A percentile compares a stretch with the other conserved stretches of the same genome.
Evolutionary conservation across 106 monocot genomes (phyloP).

Genomic region (Apostasia ramifera): DNA sequence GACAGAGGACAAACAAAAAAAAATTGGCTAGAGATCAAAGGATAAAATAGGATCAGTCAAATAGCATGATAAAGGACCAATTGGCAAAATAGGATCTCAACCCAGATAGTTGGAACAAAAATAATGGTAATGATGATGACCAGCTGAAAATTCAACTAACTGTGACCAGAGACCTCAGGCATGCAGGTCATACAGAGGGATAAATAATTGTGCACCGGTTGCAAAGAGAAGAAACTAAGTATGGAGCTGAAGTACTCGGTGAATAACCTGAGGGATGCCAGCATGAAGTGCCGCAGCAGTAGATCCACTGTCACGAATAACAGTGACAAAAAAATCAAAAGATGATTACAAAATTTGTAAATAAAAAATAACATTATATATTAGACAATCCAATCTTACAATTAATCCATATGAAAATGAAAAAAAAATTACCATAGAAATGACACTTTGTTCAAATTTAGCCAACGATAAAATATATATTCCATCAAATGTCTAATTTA

Average conservation of each 20-base stretch:
- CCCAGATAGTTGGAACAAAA: no score
- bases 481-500: no score
- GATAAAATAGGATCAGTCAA: no score
- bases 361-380: neutral
- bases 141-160: no score
- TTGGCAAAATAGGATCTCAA: no score
- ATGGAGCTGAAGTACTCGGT: neutral
- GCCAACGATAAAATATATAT: no score
- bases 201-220: neutral
- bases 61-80: no score
- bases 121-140: no score
- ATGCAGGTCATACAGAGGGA: neutral
- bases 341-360: neutral
- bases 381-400: neutral
- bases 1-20: no score
- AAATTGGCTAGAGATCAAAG: no score
- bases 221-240: neutral
- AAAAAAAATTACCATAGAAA: neutral
- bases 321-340: neutral
- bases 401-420: no score
- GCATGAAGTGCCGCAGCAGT: conserved; percentile 87
- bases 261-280: conserved; percentile 75
- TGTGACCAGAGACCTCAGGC: neutral
- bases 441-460: neutral
- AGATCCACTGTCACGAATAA: conserved; percentile 50